Base-by-base conservation (phyloP, 169 alveolate genomes). In the Eimeria mitis region DNA sequence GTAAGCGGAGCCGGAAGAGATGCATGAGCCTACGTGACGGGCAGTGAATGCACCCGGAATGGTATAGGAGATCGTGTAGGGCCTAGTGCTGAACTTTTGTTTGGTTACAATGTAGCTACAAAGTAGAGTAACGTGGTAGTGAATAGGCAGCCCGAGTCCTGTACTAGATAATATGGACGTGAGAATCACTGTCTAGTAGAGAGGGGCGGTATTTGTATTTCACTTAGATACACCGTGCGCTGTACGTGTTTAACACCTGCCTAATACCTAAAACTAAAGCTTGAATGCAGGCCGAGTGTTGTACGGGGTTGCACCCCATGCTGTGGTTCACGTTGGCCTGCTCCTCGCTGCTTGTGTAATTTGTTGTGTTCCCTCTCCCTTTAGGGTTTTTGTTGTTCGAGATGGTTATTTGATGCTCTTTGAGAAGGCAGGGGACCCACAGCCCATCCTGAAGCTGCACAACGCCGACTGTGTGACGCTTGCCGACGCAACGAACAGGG, bases 361-460 rank as follows among this genome's bases (percentile, higher is more conserved):
- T 75, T 47, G 40, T 42, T 52, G 0, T 47, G 65, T 44, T 68
- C 59, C 37, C 9, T 49, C 21, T 40, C 44, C 28, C n/a, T 94
- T 31, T 73, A 94, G 96, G 56, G 76, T 84, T 21, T 94, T 94
- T 42, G 59, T 94, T 4, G 52, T 94, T 28, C 90, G 92, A 21
- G 96, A 94, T 54, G 95, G 95, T 16, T 63, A 75, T 54, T 54
- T 94, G 84, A 83, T 94, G 96, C 84, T 94, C 11, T 83, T 81
- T 49, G 96, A 94, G 59, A 85, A 94, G 40, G 84, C 78, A 1
- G 89, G 84, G 47, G 96, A 94, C 37, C 47, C 61, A 25, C 68
- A 49, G 44, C 96, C 96, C 19, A 56, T 85, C 28, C 63, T 94
- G 47, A 73, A 71, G 89, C 95, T 94, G 89, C 70, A 65, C 87